Conservation (phyloP, 257 asterid genomes). For the Solanum neorickii region DNA sequence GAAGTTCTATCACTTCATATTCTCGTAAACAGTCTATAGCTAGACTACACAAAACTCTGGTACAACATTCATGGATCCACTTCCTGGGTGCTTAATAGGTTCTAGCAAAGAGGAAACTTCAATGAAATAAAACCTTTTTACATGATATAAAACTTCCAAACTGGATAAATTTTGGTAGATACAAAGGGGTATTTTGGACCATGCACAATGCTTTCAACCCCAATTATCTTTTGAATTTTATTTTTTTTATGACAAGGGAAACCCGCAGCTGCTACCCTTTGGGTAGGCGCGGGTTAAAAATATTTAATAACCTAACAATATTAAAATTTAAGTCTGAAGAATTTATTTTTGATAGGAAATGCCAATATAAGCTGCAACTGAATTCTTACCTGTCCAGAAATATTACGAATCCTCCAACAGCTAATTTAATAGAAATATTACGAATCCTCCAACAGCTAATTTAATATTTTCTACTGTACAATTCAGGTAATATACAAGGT, state of each 20-base stretch:
- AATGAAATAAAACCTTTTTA: not conserved
- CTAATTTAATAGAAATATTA: not conserved
- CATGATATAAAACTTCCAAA: not conserved
- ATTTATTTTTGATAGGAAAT: not conserved
- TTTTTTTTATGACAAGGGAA: too few species aligned
- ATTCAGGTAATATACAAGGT: not conserved
- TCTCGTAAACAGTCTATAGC: not conserved
- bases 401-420: not conserved
- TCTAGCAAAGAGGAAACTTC: not conserved
- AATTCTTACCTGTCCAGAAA: not conserved
- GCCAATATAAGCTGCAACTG: not conserved
- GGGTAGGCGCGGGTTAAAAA: not conserved
- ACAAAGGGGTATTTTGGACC: not conserved
- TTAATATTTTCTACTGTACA: not conserved
- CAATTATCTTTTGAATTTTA: not conserved
- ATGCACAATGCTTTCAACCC: not conserved
- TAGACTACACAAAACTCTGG: not conserved
- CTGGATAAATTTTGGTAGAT: not conserved
- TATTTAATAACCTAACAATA: not conserved
- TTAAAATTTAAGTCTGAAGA: not conserved
- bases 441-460: not conserved
- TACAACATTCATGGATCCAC: not conserved
- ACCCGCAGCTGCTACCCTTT: too few species aligned
- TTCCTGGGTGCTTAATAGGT: not conserved
- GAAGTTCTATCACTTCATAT: not conserved